Percentiles rank a stretch among this genome's conserved stretches.
These are phyloP conservation scores for Termitomyces heimii DNA, from an alignment of 768 basidiomycete genomes.

Conservation along the genomic window DNA sequence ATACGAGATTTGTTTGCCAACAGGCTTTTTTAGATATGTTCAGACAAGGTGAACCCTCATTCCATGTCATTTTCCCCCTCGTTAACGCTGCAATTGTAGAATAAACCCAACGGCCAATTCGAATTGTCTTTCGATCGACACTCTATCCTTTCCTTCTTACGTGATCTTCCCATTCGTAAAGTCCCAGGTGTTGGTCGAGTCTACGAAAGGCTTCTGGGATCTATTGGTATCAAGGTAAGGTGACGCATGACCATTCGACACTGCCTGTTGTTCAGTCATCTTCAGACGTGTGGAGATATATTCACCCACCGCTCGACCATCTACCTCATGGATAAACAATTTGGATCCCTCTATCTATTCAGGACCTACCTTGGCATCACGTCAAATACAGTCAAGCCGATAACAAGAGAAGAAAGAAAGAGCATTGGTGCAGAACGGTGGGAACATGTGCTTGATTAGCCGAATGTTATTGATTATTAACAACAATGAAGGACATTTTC, in stretches of 20 bases:
- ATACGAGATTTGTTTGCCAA: background rate
- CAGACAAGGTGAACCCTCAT: constrained; percentile 60
- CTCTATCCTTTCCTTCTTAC: constrained; percentile 72
- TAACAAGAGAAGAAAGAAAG: constrained; percentile 77
- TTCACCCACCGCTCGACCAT: constrained; percentile 67
- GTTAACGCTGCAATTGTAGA: constrained; percentile 33
- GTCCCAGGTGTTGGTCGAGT: constrained; percentile 90
- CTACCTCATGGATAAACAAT: constrained; percentile 82
- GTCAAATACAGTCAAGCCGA: constrained; percentile 74
- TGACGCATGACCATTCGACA: background rate
- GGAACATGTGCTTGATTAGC: background rate
- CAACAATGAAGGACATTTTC: constrained; percentile 60
- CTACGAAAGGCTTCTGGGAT: constrained; percentile 80
- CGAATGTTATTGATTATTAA: background rate
- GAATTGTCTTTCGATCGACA: constrained; percentile 60
- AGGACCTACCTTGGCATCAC: constrained; percentile 82
- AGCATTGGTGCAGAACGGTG: constrained; percentile 91
- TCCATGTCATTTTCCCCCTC: background rate
- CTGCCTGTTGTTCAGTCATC: background rate
- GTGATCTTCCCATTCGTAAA: constrained; percentile 76
- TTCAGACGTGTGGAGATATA: constrained; percentile 89
- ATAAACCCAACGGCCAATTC: constrained; percentile 94
- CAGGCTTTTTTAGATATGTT: constrained; percentile 62
- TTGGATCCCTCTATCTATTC: constrained; percentile 72
- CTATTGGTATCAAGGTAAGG: constrained; percentile 77